These are phyloP conservation scores for Mycosphaerella sp. DNA, from an alignment of 2,329 filamentous ascomycete species.

Conservation along the genomic window DNA sequence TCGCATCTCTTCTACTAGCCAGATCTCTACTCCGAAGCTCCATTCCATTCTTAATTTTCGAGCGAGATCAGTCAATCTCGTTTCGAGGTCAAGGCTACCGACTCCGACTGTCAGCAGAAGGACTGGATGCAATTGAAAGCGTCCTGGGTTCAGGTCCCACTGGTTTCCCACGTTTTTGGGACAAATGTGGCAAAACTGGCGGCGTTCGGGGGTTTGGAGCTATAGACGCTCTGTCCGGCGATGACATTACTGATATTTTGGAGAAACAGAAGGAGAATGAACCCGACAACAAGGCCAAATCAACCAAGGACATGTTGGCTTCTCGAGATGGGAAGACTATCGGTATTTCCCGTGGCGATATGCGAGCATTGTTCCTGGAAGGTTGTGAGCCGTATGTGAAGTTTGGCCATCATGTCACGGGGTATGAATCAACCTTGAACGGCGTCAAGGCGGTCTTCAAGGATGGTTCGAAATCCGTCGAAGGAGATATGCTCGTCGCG, in stretches of 20 bases:
- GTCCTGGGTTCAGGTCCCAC: conserved; percentile 33
- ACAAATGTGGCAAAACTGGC: conserved; percentile 54
- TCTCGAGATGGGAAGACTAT: conserved; percentile 55
- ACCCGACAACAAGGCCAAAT: conserved; percentile 12
- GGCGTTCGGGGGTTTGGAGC: conserved; percentile 46
- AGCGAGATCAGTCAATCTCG: conserved; percentile 43
- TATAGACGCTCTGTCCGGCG: conserved; percentile 51
- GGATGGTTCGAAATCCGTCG: conserved; percentile 54
- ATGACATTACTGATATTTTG: conserved; percentile 24
- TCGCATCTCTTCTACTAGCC: conserved; percentile 37
- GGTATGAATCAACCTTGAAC: conserved; percentile 51
- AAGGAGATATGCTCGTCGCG: conserved; percentile 55
- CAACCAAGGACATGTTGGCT: conserved; percentile 32
- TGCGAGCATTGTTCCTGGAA: conserved; percentile 53
- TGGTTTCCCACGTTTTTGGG: conserved; percentile 52
- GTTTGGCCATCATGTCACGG: conserved; percentile 52
- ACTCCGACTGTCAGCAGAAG: conserved; percentile 52
- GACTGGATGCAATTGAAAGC: conserved; percentile 55
- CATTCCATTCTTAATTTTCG: conserved; percentile 39
- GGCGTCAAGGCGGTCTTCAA: conserved; percentile 55
- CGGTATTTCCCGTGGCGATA: conserved; percentile 57
- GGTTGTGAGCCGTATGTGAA: conserved; percentile 52
- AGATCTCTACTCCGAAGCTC: conserved; percentile 33
- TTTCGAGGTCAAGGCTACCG: conserved; percentile 60
- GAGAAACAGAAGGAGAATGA: conserved; percentile 5